Evolutionary conservation across 208 protist genomes (phyloP), one percentile per base, ranked within the genome.

Genomic region (Wallacemonas collosoma): DNA sequence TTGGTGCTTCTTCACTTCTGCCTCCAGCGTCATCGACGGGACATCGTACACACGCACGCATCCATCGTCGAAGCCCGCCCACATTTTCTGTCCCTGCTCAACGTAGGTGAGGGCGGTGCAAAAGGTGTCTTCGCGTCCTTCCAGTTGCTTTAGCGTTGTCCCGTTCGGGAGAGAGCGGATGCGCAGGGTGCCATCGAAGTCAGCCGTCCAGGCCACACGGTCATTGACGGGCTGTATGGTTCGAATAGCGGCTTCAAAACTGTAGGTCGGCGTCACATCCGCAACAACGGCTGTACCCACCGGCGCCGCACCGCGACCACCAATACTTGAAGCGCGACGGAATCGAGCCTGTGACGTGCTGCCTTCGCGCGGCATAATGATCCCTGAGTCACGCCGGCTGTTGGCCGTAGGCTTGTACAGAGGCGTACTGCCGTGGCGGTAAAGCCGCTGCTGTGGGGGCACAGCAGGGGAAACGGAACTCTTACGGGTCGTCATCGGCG

Each of bases 61-160:
- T 51, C 92, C 92, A 62, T 96, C 89, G 67, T 89, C 80, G 50
- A 94, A 93, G 39, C 72, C 85, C 11, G 82, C 87, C 90, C 92
- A 96, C 66, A 95, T 68, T 14, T 82, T 61, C 38, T 84, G 67
- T 8, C 48, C 65, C 57, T 69, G 58, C 17, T 75, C 75, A 15
- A 95, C 65, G 80, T 85, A 83, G 9, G 91, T 63, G 48, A 96
- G 75, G 38, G 75, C 82, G 39, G 81, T 88, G 72, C 87, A 93
- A 75, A 78, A 89, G 38, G 77, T 81, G 71, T 68, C 77, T 55
- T 82, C 65, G 35, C 88, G 80, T 3, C 80, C 81, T 0, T 68
- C 68, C 4, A 94, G 63, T 53, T 76, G 58, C 72, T 86, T 80
- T 48, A 93, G 67, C 48, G 81, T 70, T n/a, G 77, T 85, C 6